Base-by-base conservation (phyloP, 495 filamentous ascomycete genomes). In the Tuber indicum region DNA sequence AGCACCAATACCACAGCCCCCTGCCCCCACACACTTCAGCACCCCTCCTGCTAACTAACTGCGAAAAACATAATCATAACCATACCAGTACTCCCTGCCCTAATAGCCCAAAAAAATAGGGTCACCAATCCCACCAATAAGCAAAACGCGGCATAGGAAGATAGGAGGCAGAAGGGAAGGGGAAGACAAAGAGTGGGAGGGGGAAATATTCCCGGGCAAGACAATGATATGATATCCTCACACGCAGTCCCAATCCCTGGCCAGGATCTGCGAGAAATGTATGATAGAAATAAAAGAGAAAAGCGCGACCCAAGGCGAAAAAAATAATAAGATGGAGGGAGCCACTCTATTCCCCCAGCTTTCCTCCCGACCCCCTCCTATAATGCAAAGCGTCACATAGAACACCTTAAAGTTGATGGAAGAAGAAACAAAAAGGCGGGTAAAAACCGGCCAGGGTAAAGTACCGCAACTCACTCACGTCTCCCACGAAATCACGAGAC, bases 401-500 rank as follows among this genome's bases (percentile, higher is more conserved):
- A 14, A 66, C 5, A 66, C 32, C 26, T 66, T 66, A 66, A 36
- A 36, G 58, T 66, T 32, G 32, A 66, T 36, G 58, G 58, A 36
- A 8, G 58, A 12, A 19, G 19, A 66, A 32, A 66, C 3, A 66
- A 36, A 36, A 66, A 8, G 58, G 26, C 58, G n/a, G 58, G 58
- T 36, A 66, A 66, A 66, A 36, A 32, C 32, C 32, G 39, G 39
- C 58, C 7, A 36, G 4, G 5, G 32, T 26, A 66, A 14, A 36
- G 26, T 14, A 17, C 58, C 32, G 39, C 26, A 32, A 32, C 58
- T 32, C 58, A 66, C 58, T 66, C 58, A 66, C 58, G 58, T 66
- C 58, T 66, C 58, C 58, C 58, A 36, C 58, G 58, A 66, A 66
- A 66, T 66, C 58, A 66, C 58, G 58, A 66, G 58, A 66, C 58